These are phyloP conservation scores for Sporothrix schenckii DNA, from an alignment of 2,329 filamentous ascomycete species.

Conservation along the genomic window DNA sequence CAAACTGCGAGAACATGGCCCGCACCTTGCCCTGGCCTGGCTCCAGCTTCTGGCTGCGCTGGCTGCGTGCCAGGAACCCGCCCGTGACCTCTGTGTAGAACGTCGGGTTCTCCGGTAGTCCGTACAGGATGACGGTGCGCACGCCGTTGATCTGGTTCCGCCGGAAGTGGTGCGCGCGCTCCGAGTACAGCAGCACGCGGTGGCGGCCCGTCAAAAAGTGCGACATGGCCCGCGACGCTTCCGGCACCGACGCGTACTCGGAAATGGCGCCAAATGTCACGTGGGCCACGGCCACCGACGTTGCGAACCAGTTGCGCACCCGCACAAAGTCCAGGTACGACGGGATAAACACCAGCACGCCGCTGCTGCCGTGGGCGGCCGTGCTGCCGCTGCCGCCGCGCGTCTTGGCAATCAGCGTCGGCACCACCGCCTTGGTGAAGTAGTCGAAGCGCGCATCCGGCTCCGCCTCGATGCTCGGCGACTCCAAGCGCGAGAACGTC, in stretches of 20 bases:
- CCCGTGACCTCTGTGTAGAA: slow-evolving; percentile 79
- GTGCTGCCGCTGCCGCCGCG: slow-evolving; percentile 49
- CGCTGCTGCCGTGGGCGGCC: slow-evolving; percentile 42
- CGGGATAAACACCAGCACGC: slow-evolving; percentile 86
- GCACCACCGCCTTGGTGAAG: slow-evolving; percentile 81
- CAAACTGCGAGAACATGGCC: slow-evolving; percentile 82
- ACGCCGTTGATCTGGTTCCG: slow-evolving; percentile 83
- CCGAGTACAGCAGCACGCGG: slow-evolving; percentile 84
- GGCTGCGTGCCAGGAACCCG: slow-evolving; percentile 64
- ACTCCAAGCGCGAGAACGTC: slow-evolving; percentile 86
- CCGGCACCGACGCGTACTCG: slow-evolving; percentile 80
- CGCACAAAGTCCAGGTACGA: slow-evolving; percentile 95
- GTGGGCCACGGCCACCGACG: slow-evolving; percentile 57
- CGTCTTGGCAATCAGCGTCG: slow-evolving; percentile 70
- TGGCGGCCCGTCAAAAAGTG: slow-evolving; percentile 86
- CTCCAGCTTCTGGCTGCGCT: slow-evolving; percentile 58
- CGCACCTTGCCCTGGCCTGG: slow-evolving; percentile 62
- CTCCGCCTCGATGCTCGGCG: slow-evolving; percentile 69
- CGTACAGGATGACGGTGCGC: slow-evolving; percentile 79
- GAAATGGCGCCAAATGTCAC: slow-evolving; percentile 79
- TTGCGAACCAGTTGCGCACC: slow-evolving; percentile 88
- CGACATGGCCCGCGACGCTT: slow-evolving; percentile 80
- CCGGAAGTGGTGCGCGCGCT: slow-evolving; percentile 94
- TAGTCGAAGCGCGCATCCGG: slow-evolving; percentile 89
- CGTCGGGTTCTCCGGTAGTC: slow-evolving; percentile 80